Conservation (phyloP, 2,329 filamentous ascomycete species). For the Penicillium sp. region DNA sequence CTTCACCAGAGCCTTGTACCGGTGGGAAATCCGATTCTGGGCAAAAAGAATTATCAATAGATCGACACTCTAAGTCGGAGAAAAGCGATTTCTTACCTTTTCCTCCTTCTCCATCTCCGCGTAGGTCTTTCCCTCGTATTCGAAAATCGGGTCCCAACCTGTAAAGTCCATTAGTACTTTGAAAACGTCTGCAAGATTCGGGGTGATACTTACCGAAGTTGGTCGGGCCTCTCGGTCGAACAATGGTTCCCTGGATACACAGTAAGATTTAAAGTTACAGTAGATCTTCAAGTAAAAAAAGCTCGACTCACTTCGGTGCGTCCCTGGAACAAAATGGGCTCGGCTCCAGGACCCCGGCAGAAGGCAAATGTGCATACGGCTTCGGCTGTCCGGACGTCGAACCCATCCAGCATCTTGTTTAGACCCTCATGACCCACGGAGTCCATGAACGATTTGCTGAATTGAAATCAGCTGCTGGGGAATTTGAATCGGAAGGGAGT, state of each 20-base stretch:
- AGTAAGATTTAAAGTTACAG: conserved; percentile 1
- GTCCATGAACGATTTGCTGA: conserved; percentile 92
- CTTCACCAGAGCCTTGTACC: conserved; percentile 79
- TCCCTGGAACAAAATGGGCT: conserved; percentile 87
- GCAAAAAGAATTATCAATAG: conserved; percentile 15
- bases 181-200: not conserved
- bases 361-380: conserved; percentile 96
- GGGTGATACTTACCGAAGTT: conserved; percentile 65
- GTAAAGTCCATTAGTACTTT: conserved; percentile 1
- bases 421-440: conserved; percentile 76
- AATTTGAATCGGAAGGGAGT: not conserved
- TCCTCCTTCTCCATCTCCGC: conserved; percentile 92
- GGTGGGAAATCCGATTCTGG: conserved; percentile 84
- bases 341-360: conserved; percentile 74
- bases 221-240: conserved; percentile 71
- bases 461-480: conserved; percentile 1
- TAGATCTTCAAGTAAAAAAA: not conserved
- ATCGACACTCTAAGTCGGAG: not conserved
- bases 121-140: conserved; percentile 86
- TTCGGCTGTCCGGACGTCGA: conserved; percentile 84
- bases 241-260: conserved; percentile 65
- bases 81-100: conserved; percentile 58
- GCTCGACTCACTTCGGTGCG: conserved; percentile 63
- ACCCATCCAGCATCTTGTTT: conserved; percentile 83
- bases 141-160: conserved; percentile 97